phyloP scores from a whole-genome alignment of 108 stramenopile species.

The Cyclotella cryptica region DNA sequence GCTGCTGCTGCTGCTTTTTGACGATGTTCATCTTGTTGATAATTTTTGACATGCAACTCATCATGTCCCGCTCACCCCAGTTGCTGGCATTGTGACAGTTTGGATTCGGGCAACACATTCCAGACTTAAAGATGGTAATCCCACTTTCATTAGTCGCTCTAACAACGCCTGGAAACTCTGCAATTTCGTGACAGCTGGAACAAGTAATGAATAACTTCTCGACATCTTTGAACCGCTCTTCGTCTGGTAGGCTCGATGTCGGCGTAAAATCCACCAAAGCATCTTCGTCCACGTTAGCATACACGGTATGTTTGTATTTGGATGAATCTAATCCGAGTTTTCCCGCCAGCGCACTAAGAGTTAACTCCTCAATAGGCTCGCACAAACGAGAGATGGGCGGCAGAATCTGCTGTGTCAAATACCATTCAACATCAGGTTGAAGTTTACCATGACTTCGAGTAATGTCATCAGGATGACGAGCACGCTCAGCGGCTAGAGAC shows the following conservation, averaged over 20 bases:
- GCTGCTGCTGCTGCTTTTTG: conserved; percentile 49
- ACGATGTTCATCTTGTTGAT: conserved; percentile 61
- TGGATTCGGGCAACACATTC: conserved; percentile 53
- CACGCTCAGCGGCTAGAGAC: conserved; percentile 77
- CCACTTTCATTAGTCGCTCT: conserved; percentile 47
- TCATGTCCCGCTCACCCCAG: conserved; percentile 69
- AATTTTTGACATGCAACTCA: conserved; percentile 64
- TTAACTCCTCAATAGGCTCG: conserved; percentile 97
- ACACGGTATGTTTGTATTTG: conserved; percentile 61
- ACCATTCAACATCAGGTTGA: conserved; percentile 96
- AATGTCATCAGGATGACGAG: conserved; percentile 95
- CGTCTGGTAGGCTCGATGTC: conserved; percentile 72
- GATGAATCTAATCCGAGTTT: conserved; percentile 82
- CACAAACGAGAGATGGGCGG: conserved; percentile 97
- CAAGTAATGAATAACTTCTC: conserved; percentile 80
- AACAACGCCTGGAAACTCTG: conserved; percentile 78
- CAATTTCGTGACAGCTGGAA: conserved; percentile 55
- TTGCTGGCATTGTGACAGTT: conserved; percentile 60
- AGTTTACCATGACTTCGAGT: conserved; percentile 80
- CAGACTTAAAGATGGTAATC: conserved; percentile 60
- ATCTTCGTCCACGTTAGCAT: conserved; percentile 69
- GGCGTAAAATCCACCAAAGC: conserved; percentile 83
- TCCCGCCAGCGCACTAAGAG: conserved; percentile 73
- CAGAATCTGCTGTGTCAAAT: conserved; percentile 96
- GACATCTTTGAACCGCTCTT: conserved; percentile 84